Evolutionary conservation across 495 filamentous ascomycete genomes (phyloP), one percentile per base, ranked within the genome.

Genomic region (Annulohypoxylon maeteangense): DNA sequence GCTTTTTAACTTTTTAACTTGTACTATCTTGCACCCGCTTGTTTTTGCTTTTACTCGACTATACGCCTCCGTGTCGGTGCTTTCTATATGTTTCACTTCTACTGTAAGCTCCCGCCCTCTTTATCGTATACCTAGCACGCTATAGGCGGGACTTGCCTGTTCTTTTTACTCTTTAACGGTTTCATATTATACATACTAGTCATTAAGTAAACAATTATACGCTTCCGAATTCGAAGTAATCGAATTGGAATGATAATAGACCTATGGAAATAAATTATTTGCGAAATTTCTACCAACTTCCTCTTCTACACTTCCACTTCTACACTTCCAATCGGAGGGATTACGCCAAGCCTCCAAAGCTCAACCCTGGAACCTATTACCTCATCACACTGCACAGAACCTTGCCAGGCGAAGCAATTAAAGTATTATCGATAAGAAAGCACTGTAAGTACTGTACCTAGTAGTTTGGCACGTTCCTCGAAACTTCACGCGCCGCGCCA

Each of bases 401-500:
- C 50, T n/a, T n/a, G n/a, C n/a, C n/a, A n/a, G n/a, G n/a, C n/a
- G n/a, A 54, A 62, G 50, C 50, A 62, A 62, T 50, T 38, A 50
- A 23, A 36, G 58, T 32, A 25, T 61, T 61, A 47, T 47, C 42
- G 57, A 58, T 58, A 58, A 38, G 10, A 14, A 27, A 32, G 50
- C 36, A 40, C 36, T 40, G 36, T 40, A 40, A n/a, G 45, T 23
- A n/a, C 20, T 20, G 4, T 51, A n/a, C 22, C 23, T 50, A n/a
- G n/a, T n/a, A n/a, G n/a, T n/a, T 7, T 23, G 7, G 66, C 60
- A 53, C 45, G 42, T n/a, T 48, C 36, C 42, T 55, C 42, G 50
- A 68, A 61, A 62, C 57, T 38, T 68, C 40, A 56, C 65, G 57
- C 65, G 57, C 50, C 65, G 45, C 36, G 45, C 34, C 10, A 44